A percentile compares a stretch with the other conserved stretches of the same genome.
Evolutionary conservation across 75 land plant genomes (phyloP).

Genomic region (Cunninghamia lanceolata): DNA sequence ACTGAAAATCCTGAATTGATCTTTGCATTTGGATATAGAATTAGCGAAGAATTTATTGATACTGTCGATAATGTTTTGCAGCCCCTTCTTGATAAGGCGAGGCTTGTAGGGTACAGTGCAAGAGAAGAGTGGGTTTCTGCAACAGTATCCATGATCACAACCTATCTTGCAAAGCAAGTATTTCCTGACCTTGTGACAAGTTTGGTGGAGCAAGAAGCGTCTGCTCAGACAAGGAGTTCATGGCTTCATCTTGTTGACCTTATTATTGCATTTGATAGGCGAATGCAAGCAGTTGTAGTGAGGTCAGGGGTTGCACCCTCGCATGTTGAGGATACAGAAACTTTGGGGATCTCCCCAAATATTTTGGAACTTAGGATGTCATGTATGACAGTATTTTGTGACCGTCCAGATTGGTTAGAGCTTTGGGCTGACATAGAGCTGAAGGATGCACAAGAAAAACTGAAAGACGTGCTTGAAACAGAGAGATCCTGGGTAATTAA

Average conservation of each 20-base stretch:
- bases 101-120: constrained; percentile 81
- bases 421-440: constrained; percentile 88
- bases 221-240: constrained; percentile 39
- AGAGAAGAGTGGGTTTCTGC: constrained; percentile 97
- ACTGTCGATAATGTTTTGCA: constrained; percentile 84
- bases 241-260: constrained; percentile 88
- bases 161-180: constrained; percentile 65
- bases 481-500: constrained; percentile 61
- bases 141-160: constrained; percentile 60
- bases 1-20: constrained; percentile 85
- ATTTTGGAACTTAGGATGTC: constrained; percentile 28
- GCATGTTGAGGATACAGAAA: constrained; percentile 42
- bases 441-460: constrained; percentile 54
- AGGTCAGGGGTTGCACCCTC: constrained; percentile 42
- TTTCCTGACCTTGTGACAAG: constrained; percentile 51
- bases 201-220: constrained; percentile 47
- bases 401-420: constrained; percentile 90
- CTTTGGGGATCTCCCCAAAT: constrained; percentile 23
- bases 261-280: constrained; percentile 75
- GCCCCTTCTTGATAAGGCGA: constrained; percentile 79
- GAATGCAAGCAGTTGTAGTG: constrained; percentile 51
- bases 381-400: constrained; percentile 71
- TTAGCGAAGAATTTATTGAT: constrained; percentile 76
- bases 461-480: constrained; percentile 44
- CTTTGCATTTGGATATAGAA: constrained; percentile 76